Evolutionary conservation across 306 rosid genomes (phyloP), one percentile per base, ranked within the genome.

Genomic region (Vicia villosa): DNA sequence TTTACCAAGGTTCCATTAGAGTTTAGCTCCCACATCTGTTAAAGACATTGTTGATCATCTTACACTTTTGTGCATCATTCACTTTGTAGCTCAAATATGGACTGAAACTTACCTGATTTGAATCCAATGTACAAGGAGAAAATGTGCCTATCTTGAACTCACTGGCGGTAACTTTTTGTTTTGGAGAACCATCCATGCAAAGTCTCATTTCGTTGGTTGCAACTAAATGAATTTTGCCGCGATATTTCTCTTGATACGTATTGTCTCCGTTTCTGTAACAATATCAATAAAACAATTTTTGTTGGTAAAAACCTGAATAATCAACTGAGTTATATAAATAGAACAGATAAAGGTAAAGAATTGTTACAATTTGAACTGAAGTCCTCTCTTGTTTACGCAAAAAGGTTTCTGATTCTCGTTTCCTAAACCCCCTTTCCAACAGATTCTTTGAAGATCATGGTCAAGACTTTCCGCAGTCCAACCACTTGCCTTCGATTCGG

Each of bases 151-250:
- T 75, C 76, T 45, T 69, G 58, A 58, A 36, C 70, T 87, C 95
- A 63, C 79, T 85, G 4, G 95, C 82, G 19, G 97, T 85, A 74
- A 80, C 76, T 84, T 73, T 94, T 72, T 63, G 70, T 75, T 77
- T 87, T 11, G 91, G 80, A 73, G 97, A 87, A 66, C 83, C 91
- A 32, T 87, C 88, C 84, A 94, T 85, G 82, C 99, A 94, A 66
- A 77, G 64, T 19, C 70, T 83, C 38, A 40, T 77, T 70, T 71
- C 55, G 49, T 76, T 50, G 43, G 82, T 68, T 32, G 86, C 87
- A 63, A 78, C 84, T 51, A 89, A 80, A 61, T 81, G 87, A 74
- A 83, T 87, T 73, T 88, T 86, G 69, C 94, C 91, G 74, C 66
- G 79, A 73, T 84, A 85, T 5, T 74, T 77, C 68, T 73, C 72